Percentiles rank a stretch among this genome's conserved stretches.
Evolutionary conservation across 371 early-diverging fungal genomes (phyloP).

Genomic region (Haplosporangium sp.): DNA sequence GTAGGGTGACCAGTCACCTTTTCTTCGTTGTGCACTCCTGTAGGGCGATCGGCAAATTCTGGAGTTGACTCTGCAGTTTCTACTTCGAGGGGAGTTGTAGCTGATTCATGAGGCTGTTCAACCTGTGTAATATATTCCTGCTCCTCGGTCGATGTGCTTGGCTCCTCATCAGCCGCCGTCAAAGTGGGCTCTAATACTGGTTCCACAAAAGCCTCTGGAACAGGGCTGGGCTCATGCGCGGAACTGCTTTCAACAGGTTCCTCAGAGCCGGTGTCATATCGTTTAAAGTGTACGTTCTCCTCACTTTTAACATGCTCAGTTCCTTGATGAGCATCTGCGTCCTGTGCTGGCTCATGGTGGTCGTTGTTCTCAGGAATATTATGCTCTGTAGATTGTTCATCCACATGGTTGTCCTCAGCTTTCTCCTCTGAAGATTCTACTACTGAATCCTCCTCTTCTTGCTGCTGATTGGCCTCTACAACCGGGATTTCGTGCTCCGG

Average conservation of each 20-base stretch:
- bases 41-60: constrained; percentile 24
- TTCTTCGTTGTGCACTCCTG: constrained; percentile 6
- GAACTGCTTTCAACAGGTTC: constrained; percentile 3
- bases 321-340: background rate
- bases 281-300: background rate
- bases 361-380: background rate
- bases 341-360: background rate
- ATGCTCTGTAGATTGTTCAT: background rate
- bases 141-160: background rate
- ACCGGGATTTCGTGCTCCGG: background rate
- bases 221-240: constrained; percentile 8
- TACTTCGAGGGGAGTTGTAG: background rate
- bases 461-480: background rate
- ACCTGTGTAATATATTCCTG: background rate
- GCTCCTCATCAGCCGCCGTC: background rate
- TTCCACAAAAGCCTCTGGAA: too few species aligned
- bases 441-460: background rate
- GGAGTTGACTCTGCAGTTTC: constrained; percentile 21
- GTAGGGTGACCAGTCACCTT: background rate
- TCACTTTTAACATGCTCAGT: background rate
- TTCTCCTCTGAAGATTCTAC: background rate
- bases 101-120: background rate
- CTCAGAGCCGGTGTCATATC: background rate
- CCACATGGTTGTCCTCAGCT: background rate
- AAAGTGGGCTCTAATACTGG: constrained; percentile 7